phyloP scores from a whole-genome alignment of 139 green algal genomes.

The Chlorella vulgaris region DNA sequence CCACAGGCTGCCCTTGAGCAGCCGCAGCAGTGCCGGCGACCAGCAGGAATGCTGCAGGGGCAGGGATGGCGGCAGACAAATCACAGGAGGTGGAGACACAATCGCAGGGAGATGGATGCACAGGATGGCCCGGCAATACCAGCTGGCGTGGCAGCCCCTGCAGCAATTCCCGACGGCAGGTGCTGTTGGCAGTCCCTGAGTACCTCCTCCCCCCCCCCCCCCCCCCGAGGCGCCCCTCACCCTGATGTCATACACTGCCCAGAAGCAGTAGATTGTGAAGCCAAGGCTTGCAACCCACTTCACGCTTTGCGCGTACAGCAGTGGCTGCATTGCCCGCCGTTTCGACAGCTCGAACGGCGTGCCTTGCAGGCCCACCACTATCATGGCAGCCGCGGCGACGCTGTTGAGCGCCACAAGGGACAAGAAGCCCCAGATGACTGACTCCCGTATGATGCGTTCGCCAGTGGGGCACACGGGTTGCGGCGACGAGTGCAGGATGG shows the following conservation, averaged over 20 bases:
- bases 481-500: neutral
- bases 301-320: too few relatives aligned
- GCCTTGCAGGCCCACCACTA: neutral
- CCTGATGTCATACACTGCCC: neutral
- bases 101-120: too few relatives aligned
- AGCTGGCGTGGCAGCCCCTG: too few relatives aligned
- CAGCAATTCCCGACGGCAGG: too few relatives aligned
- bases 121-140: too few relatives aligned
- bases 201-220: neutral
- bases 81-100: too few relatives aligned
- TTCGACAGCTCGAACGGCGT: neutral
- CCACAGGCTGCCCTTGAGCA: too few relatives aligned
- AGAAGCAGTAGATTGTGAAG: neutral
- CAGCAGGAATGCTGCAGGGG: neutral
- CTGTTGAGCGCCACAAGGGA: neutral
- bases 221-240: neutral
- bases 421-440: neutral
- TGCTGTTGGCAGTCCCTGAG: too few relatives aligned
- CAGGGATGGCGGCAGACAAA: neutral
- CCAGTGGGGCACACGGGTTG: neutral
- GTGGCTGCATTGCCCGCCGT: neutral
- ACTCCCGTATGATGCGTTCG: neutral
- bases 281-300: neutral
- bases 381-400: neutral
- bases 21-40: neutral